A percentile compares a stretch with the other conserved stretches of the same genome.
phyloP scores from a whole-genome alignment of 106 monocot genomes.

The Platanthera zijinensis region DNA sequence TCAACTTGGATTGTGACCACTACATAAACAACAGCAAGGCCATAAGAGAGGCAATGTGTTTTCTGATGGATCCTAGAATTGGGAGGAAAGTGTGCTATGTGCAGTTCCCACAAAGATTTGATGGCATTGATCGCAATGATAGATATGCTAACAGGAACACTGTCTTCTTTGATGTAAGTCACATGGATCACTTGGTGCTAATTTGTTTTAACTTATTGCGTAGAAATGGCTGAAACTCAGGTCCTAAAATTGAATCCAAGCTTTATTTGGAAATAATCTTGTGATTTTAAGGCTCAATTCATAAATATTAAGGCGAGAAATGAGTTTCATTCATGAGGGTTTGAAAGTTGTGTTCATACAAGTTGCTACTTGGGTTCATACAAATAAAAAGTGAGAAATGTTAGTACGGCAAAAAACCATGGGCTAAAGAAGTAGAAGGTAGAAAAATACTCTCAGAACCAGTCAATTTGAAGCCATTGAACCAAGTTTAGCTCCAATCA shows the following conservation, averaged over 20 bases:
- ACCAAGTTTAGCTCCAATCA: not conserved
- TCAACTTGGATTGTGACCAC: slow-evolving; percentile 90
- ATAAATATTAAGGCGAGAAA: too few relatives aligned
- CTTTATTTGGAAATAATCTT: too few relatives aligned
- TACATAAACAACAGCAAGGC: slow-evolving; percentile 99
- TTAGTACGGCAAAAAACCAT: not conserved
- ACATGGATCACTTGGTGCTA: not conserved
- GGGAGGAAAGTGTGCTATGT: slow-evolving; percentile 85
- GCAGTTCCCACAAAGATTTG: slow-evolving; percentile 95
- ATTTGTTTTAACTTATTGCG: not conserved
- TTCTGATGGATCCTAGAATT: slow-evolving; percentile 90
- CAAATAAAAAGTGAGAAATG: not conserved
- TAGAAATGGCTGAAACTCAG: not conserved
- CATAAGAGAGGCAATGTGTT: slow-evolving; percentile 91
- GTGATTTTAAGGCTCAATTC: too few relatives aligned
- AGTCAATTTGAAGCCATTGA: not conserved
- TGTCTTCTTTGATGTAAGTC: slow-evolving; percentile 86
- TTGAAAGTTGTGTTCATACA: too few relatives aligned
- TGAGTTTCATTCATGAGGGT: too few relatives aligned
- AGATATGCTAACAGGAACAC: slow-evolving; percentile 96
- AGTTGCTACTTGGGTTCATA: too few relatives aligned
- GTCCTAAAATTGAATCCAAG: not conserved
- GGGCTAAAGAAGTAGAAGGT: not conserved
- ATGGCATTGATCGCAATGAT: slow-evolving; percentile 79
- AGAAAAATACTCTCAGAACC: too few relatives aligned